Evolutionary conservation across 1,284 basidiomycete genomes (phyloP).

Genomic region (Malassezia obtusa): DNA sequence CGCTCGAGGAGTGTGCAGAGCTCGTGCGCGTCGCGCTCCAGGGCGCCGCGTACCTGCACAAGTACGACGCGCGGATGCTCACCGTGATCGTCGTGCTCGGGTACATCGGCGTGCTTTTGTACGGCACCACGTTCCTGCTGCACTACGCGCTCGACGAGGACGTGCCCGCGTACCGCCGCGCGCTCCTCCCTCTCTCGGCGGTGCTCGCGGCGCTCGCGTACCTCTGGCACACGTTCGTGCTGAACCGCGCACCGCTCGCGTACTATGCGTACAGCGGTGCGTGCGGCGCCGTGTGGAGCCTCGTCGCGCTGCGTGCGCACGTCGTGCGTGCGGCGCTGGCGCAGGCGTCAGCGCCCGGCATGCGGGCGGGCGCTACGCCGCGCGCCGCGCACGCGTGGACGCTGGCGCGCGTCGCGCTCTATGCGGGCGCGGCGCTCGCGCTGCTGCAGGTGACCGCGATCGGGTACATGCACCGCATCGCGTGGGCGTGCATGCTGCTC

Average conservation of each 20-base stretch:
- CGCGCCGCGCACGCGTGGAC: background rate
- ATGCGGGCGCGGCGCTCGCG: slow-evolving; percentile 12
- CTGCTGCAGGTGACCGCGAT: slow-evolving; percentile 61
- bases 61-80: slow-evolving; percentile 68
- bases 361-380: background rate
- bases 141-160: slow-evolving; percentile 18
- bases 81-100: slow-evolving; percentile 61
- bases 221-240: slow-evolving; percentile 53
- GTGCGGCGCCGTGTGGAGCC: slow-evolving; percentile 61
- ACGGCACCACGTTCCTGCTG: slow-evolving; percentile 39
- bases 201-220: slow-evolving; percentile 7
- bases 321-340: background rate
- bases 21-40: slow-evolving; percentile 58
- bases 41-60: slow-evolving; percentile 72
- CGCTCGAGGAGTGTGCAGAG: slow-evolving; percentile 53
- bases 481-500: slow-evolving; percentile 63
- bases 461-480: slow-evolving; percentile 54
- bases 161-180: background rate
- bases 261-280: slow-evolving; percentile 70
- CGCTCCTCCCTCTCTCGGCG: background rate
- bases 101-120: slow-evolving; percentile 64
- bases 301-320: background rate
- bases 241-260: slow-evolving; percentile 61
- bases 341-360: background rate
- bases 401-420: background rate